These are phyloP conservation scores for Torulaspora delbrueckii DNA, from an alignment of 805 yeast genomes.

Conservation along the genomic window DNA sequence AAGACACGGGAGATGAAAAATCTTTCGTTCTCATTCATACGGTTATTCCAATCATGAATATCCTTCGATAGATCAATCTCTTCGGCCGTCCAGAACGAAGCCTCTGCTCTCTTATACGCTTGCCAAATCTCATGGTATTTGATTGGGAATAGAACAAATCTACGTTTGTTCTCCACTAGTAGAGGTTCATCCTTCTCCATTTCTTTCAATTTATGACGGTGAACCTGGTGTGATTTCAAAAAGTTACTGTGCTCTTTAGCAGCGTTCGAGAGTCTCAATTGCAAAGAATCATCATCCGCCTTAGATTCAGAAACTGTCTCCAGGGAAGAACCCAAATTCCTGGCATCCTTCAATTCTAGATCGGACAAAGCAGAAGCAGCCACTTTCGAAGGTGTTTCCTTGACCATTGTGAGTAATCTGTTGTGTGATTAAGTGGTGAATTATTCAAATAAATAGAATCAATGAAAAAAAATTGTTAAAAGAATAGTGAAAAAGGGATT, in stretches of 20 bases:
- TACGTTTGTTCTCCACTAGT: conserved; percentile 72
- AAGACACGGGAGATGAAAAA: conserved; percentile 87
- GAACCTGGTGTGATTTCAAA: conserved; percentile 56
- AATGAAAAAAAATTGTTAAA: neutral
- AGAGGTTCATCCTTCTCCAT: conserved; percentile 86
- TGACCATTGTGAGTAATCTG: conserved; percentile 17
- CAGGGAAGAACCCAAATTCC: conserved; percentile 41
- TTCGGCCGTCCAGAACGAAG: conserved; percentile 99
- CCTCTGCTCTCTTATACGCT: conserved; percentile 98
- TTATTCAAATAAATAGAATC: neutral
- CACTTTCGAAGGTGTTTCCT: conserved; percentile 68
- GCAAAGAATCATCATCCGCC: conserved; percentile 23
- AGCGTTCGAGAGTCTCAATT: conserved; percentile 32
- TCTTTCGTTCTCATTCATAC: conserved; percentile 85
- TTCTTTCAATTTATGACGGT: conserved; percentile 68
- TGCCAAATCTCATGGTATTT: conserved; percentile 98
- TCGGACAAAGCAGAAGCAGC: conserved; percentile 53
- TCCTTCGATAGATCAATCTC: conserved; percentile 96
- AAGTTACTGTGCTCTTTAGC: conserved; percentile 48
- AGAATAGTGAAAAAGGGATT: neutral
- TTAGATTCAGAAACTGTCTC: conserved; percentile 38
- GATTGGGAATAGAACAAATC: conserved; percentile 94
- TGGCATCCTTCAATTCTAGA: conserved; percentile 45
- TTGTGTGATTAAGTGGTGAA: too few relatives aligned
- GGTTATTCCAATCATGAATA: conserved; percentile 84